Conservation (phyloP, 2,329 filamentous ascomycete species). For the Fusarium metavorans region DNA sequence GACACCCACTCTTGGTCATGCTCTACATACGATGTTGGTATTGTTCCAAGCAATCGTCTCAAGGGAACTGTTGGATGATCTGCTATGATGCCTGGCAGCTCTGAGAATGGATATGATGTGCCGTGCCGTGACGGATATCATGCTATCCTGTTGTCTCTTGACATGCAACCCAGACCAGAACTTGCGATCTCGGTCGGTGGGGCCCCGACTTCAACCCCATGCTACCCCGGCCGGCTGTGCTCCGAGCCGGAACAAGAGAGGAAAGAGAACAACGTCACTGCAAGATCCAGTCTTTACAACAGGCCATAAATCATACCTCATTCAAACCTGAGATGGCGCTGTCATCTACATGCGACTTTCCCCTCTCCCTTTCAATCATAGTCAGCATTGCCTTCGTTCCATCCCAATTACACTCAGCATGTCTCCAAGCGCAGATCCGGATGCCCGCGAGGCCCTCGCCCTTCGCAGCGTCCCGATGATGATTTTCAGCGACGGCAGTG, state of each 20-base stretch:
- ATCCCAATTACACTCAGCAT: not conserved
- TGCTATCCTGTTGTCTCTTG: not conserved
- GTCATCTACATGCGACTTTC: not conserved
- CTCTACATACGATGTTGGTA: not conserved
- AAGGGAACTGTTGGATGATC: not conserved
- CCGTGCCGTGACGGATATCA: not conserved
- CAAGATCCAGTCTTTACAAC: not conserved
- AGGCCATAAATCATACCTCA: not conserved
- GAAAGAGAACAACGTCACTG: not conserved
- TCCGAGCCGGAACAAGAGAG: not conserved
- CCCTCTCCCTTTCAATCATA: not conserved
- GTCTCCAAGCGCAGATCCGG: not conserved
- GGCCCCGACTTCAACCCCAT: not conserved
- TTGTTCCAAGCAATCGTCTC: too few species aligned
- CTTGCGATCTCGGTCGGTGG: not conserved
- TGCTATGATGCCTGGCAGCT: not conserved
- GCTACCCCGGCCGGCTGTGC: not conserved
- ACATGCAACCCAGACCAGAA: not conserved
- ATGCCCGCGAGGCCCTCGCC: not conserved
- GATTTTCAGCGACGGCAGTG: not conserved
- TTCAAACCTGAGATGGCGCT: not conserved
- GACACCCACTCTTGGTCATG: not conserved
- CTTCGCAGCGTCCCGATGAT: not conserved
- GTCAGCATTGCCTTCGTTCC: not conserved
- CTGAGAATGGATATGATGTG: not conserved